Base-by-base conservation (phyloP, 2,329 filamentous ascomycete species). In the Trichoderma simmonsii region DNA sequence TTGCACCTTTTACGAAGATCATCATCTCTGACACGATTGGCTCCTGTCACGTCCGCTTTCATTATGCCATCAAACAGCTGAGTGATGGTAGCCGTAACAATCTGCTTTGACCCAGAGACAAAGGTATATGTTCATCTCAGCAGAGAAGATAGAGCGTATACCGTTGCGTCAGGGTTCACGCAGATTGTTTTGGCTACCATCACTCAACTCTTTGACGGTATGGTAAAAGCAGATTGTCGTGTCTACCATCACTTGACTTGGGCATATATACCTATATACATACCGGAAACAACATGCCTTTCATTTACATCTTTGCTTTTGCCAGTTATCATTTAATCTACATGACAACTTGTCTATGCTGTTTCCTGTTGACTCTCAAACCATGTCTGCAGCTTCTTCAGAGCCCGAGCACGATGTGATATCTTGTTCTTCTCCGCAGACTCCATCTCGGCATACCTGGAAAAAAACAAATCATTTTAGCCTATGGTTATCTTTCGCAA, bases 401-500 rank as follows among this genome's bases (percentile, higher is more conserved):
- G 84, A n/a, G 96, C 96, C 78, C 91, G 93, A 75, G 89, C 91
- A 57, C 96, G 92, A 83, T 99, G 96, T 30, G 95, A 98, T 78
- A 99, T 93, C 79, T 90, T 89, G 84, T 98, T 99, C 90, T 97
- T 97, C 80, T 90, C 89, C 11, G 81, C 83, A 82, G 92, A 95
- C 66, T 94, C 92, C 96, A 99, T 99, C 84, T 99, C 96, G 32
- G 96, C 96, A 80, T 97, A 92, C 3, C 90, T 92, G 2, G n/a
- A 12, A 43, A 11, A 30, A 6, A 18, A 12, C 18, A 39, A 43
- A 39, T 54, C n/a, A 73, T 28, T 18, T 59, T 6, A 48, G 43
- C 43, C 43, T 9, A 12, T 51, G 9, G 32, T 30, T 43, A 36
- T 8, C 21, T 21, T 48, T 43, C 24, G 26, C n/a, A 21, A 34